These are phyloP conservation scores for Epichloe elymi DNA, from an alignment of 2,329 filamentous ascomycete genomes.

Conservation along the genomic window DNA sequence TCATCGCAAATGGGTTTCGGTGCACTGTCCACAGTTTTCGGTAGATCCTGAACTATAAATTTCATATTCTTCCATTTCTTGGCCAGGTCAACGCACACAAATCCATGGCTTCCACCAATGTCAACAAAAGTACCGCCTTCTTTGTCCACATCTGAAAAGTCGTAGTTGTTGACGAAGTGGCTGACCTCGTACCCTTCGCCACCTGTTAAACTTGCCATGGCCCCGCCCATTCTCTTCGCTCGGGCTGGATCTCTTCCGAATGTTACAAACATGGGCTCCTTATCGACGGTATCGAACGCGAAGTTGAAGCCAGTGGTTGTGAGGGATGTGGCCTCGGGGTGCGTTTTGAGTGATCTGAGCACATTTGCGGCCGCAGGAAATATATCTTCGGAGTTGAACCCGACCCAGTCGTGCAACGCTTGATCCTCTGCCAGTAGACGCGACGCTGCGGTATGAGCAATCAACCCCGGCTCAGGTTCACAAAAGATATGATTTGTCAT, in stretches of 20 bases:
- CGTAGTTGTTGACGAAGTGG: constrained; percentile 40
- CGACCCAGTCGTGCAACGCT: constrained; percentile 38
- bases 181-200: constrained; percentile 43
- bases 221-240: constrained; percentile 37
- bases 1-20: constrained; percentile 29
- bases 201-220: constrained; percentile 40
- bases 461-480: constrained; percentile 34
- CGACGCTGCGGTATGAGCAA: constrained; percentile 43
- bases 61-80: constrained; percentile 33
- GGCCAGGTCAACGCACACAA: constrained; percentile 42
- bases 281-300: constrained; percentile 34
- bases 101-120: constrained; percentile 44
- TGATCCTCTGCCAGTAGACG: constrained; percentile 34
- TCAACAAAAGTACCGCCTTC: constrained; percentile 40
- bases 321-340: constrained; percentile 35
- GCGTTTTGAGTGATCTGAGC: constrained; percentile 27
- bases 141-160: constrained; percentile 34
- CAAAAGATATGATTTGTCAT: constrained; percentile 45
- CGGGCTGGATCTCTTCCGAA: constrained; percentile 34
- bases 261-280: constrained; percentile 41
- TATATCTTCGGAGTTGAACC: constrained; percentile 41
- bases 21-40: constrained; percentile 33
- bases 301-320: constrained; percentile 38
- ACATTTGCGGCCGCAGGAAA: constrained; percentile 35
- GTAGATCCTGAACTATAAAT: constrained; percentile 43